Evolutionary conservation across 331 rosid genomes (phyloP).

Genomic region (Malus hybrid): DNA sequence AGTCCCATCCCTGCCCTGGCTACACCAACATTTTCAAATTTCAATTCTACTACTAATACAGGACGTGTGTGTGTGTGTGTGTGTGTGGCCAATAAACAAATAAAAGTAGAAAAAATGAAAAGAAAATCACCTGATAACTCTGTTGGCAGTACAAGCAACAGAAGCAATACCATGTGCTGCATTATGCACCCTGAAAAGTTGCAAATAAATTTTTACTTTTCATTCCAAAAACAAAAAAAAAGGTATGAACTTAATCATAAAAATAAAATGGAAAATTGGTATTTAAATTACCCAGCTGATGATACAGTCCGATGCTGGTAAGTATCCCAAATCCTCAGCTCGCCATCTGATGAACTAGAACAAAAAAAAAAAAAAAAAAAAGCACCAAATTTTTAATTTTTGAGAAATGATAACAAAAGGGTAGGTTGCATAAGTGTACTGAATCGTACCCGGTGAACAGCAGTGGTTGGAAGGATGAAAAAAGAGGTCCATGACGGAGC

Average conservation of each 20-base stretch:
- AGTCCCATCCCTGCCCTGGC: conserved; percentile 99
- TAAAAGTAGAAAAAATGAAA: neutral
- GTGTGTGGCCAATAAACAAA: neutral
- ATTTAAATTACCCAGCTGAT: conserved; percentile 52
- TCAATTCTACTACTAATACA: neutral
- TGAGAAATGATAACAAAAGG: neutral
- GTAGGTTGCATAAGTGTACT: neutral
- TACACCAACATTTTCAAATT: conserved; percentile 12
- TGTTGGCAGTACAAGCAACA: conserved; percentile 53
- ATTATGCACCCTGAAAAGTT: conserved; percentile 59
- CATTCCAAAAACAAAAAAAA: neutral
- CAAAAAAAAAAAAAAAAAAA: neutral
- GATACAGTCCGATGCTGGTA: conserved; percentile 65
- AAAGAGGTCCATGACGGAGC: conserved; percentile 63
- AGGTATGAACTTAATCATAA: neutral
- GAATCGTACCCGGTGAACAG: conserved; percentile 58
- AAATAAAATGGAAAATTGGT: neutral
- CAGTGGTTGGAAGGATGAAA: conserved; percentile 63
- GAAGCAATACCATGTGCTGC: conserved; percentile 76
- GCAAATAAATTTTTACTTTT: neutral
- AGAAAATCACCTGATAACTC: conserved; percentile 54
- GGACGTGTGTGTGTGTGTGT: neutral
- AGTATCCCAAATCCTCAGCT: conserved; percentile 80
- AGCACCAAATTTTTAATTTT: no score
- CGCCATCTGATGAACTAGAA: conserved; percentile 78